Evolutionary conservation across 1,139 yeast species (phyloP), one percentile per base, ranked within the genome.

Genomic region (Diutina siamensis): DNA sequence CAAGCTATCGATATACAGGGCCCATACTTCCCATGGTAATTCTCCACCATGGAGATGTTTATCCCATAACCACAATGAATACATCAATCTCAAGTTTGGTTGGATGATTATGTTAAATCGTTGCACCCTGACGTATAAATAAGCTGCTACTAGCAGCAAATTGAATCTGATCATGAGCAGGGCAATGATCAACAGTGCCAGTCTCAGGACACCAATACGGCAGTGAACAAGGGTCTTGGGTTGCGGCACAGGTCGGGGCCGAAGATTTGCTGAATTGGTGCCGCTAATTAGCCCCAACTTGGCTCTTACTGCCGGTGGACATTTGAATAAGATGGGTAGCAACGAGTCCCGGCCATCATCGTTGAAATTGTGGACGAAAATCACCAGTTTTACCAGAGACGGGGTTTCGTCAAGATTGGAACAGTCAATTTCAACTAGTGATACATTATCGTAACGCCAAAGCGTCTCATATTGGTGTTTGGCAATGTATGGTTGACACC

Each of bases 151-250:
- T 38, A 88, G 63, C 44, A 80, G 78, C 49, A 85, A 68, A 27
- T 75, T 67, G 48, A 79, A 65, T 46, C 85, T 65, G 52, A 78
- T 81, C 95, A 88, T 87, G 48, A 86, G 82, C 57, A 85, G 89
- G 2, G 97, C 96, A 51, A 88, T 85, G 53, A 94, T 83, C 36
- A 89, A 83, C 0, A 95, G 80, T 0, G 96, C 97, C 20, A 94
- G 83, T 47, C 97, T 68, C 0, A 95, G 85, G 3, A 88, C 97
- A 1, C 97, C 97, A 47, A 85, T 94, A 56, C 87, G 80, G 58
- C 97, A 88, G 59, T 88, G 96, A 17, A 86, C 87, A 47, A 88
- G 64, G 0, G 86, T 80, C 35, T 71, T 77, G 41, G 71, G 75
- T 28, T 55, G 58, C 1, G 48, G 45, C 12, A 15, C 17, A 3